phyloP scores from a whole-genome alignment of 176 grass and related monocot genomes.

The Avena sativa region DNA sequence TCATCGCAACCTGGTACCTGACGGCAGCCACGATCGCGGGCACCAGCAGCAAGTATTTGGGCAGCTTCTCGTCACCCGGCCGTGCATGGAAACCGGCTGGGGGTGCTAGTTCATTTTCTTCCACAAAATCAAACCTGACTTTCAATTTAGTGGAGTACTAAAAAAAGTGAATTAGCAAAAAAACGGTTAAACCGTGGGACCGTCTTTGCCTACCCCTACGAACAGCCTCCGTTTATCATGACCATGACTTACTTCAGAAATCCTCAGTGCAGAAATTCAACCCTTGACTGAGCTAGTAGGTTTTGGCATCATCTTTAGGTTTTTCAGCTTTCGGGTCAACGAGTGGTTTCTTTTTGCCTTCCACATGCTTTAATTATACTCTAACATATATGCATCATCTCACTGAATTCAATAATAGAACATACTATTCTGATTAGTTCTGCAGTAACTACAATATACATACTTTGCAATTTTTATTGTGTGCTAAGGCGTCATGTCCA shows the following conservation, averaged over 20 bases:
- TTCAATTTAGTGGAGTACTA: no score
- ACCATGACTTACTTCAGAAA: not conserved
- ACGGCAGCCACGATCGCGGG: no score
- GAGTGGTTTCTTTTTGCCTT: not conserved
- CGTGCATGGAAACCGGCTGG: no score
- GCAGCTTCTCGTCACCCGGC: no score
- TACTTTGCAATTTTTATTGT: not conserved
- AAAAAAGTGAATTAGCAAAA: no score
- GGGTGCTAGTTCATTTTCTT: no score
- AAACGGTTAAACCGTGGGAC: no score
- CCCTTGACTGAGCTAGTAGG: not conserved
- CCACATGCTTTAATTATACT: conserved; percentile 2
- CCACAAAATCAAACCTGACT: no score
- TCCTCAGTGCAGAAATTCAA: not conserved
- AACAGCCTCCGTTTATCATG: not conserved
- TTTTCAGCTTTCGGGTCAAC: not conserved
- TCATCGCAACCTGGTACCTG: no score
- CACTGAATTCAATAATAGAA: conserved; percentile 10
- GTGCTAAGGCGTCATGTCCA: not conserved
- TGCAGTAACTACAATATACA: conserved; percentile 30
- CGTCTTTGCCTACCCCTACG: no score
- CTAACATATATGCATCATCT: no score
- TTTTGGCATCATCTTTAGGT: not conserved
- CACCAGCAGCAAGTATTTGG: no score
- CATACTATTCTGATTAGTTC: conserved; percentile 10